Evolutionary conservation across 129 eudicot species (phyloP).

Genomic region (Flaveria bidentis): DNA sequence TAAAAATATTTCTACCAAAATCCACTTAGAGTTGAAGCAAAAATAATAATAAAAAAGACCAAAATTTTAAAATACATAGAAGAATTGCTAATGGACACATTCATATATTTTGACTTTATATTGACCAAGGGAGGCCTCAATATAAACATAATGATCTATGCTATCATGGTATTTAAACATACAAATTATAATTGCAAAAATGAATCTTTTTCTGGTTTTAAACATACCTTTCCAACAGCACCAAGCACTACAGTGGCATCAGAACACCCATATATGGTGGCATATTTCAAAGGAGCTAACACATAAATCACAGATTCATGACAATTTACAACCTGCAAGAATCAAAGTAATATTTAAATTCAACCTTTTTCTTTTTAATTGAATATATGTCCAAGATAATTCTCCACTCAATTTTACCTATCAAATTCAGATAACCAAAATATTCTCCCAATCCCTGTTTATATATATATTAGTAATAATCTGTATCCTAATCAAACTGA

Average conservation of each 20-base stretch:
- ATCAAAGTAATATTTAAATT: constrained; percentile 6
- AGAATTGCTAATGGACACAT: neutral
- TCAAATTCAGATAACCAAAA: neutral
- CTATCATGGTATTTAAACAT: constrained; percentile 3
- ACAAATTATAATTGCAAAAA: neutral
- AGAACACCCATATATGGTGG: constrained; percentile 94
- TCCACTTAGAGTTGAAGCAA: constrained; percentile 6
- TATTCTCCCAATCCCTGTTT: neutral
- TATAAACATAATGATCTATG: neutral
- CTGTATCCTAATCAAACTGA: neutral
- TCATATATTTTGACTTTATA: neutral
- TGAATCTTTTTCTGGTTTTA: neutral
- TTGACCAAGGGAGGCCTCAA: neutral
- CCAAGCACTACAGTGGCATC: constrained; percentile 96
- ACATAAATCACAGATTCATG: constrained; percentile 93
- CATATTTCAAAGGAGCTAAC: constrained; percentile 86
- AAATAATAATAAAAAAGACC: neutral
- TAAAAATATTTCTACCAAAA: neutral
- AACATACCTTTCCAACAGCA: constrained; percentile 93
- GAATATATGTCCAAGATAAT: neutral
- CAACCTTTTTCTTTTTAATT: neutral
- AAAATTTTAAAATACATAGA: neutral
- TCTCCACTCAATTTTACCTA: neutral
- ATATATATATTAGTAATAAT: neutral
- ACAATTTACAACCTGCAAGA: constrained; percentile 81